A percentile compares a stretch with the other conserved stretches of the same genome.
These are phyloP conservation scores for Oryza australiensis DNA, from an alignment of 176 grass and related monocot species.

Conservation along the genomic window DNA sequence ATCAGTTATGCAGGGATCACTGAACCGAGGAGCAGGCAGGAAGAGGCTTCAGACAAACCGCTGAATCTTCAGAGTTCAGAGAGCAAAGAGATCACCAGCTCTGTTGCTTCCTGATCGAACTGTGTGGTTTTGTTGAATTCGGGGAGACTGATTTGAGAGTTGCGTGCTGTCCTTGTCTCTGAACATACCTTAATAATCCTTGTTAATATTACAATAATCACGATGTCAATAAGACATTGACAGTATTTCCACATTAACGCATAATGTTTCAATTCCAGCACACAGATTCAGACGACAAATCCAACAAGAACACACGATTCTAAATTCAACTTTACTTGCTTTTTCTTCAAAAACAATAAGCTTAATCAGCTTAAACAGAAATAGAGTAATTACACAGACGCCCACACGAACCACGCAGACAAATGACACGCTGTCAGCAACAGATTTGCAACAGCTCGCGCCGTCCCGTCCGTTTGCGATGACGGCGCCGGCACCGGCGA, in stretches of 20 bases:
- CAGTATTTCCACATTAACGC: not conserved
- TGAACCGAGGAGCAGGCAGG: not conserved
- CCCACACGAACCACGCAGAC: not conserved
- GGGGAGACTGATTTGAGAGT: not conserved
- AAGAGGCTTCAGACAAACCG: not conserved
- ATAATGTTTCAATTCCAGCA: not conserved
- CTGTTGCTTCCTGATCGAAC: not conserved
- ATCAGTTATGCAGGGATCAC: not conserved
- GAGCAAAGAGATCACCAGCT: not conserved
- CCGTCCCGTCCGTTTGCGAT: not conserved
- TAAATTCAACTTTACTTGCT: not conserved
- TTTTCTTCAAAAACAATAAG: not conserved
- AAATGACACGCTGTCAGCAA: slow-evolving; percentile 13
- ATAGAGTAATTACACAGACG: not conserved
- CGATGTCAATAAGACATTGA: not conserved
- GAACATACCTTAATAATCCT: not conserved
- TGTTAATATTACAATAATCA: not conserved
- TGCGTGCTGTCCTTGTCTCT: not conserved
- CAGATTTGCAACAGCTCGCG: not conserved
- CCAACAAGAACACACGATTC: not conserved
- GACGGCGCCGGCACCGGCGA: not conserved
- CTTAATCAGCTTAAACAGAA: slow-evolving; percentile 13
- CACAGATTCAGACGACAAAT: not conserved
- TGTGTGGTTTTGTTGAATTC: not conserved
- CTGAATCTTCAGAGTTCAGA: not conserved